Percentiles rank a stretch among this genome's conserved stretches.
Conservation (phyloP, 2,329 filamentous ascomycete species). For the Grosmannia serpens region DNA sequence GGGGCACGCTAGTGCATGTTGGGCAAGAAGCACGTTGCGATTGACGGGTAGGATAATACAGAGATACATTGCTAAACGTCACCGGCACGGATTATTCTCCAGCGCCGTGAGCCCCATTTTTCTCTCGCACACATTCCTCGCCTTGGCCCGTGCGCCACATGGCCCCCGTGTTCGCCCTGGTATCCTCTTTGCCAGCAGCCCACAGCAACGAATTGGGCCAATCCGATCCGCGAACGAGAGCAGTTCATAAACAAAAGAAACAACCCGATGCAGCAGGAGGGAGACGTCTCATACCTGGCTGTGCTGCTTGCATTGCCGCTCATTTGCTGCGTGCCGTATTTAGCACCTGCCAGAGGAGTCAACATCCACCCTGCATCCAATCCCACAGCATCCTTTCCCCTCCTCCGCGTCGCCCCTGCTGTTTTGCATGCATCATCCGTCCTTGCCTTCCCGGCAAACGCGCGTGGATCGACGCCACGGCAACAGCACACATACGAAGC, state of each 20-base stretch:
- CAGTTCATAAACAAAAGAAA: slow-evolving; percentile 4
- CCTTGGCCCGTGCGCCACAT: neutral
- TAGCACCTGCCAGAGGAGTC: neutral
- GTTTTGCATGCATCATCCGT: neutral
- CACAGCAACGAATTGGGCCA: neutral
- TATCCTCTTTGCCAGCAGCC: neutral
- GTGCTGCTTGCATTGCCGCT: neutral
- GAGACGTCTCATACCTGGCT: neutral
- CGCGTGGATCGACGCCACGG: slow-evolving; percentile 6
- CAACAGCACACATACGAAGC: slow-evolving; percentile 5
- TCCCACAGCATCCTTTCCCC: neutral
- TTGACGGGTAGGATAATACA: neutral
- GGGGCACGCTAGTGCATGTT: slow-evolving; percentile 1
- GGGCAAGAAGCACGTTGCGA: neutral
- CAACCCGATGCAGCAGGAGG: neutral
- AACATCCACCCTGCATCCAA: neutral
- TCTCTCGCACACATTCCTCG: too few relatives aligned
- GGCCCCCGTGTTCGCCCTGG: neutral
- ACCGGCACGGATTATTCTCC: slow-evolving; percentile 12
- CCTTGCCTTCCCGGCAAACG: neutral
- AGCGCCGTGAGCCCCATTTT: slow-evolving; percentile 3
- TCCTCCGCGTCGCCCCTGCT: neutral
- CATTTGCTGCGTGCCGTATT: neutral
- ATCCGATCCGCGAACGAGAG: neutral
- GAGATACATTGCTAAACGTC: slow-evolving; percentile 3